A percentile compares a stretch with the other conserved stretches of the same genome.
phyloP scores from a whole-genome alignment of 2,329 filamentous ascomycete genomes.

The Dactylella cylindrospora region DNA sequence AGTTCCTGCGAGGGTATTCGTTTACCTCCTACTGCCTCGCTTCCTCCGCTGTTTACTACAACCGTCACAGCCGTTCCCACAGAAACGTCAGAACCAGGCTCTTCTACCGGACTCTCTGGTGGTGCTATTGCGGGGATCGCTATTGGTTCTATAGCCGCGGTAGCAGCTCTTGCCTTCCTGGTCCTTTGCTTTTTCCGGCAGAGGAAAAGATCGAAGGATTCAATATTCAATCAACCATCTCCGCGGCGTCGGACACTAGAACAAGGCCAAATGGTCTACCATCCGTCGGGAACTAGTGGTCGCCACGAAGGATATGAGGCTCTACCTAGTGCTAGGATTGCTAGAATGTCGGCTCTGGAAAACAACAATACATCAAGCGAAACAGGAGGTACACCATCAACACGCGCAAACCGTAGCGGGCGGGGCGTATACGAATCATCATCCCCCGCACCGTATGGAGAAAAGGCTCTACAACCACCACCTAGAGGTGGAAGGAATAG shows the following conservation, averaged over 20 bases:
- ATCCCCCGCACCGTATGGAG: constrained; percentile 36
- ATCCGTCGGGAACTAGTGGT: constrained; percentile 49
- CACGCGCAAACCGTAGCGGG: constrained; percentile 54
- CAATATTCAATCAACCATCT: constrained; percentile 83
- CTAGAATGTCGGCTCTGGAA: constrained; percentile 92
- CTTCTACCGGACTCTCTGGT: constrained; percentile 64
- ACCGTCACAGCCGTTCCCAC: constrained; percentile 56
- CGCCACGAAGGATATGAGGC: constrained; percentile 65
- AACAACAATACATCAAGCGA: constrained; percentile 56
- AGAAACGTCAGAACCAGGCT: constrained; percentile 42
- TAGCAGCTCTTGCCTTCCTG: constrained; percentile 68
- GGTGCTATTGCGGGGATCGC: constrained; percentile 90
- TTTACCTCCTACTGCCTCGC: constrained; percentile 72
- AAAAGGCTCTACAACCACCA: constrained; percentile 48
- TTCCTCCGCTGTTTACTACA: constrained; percentile 63
- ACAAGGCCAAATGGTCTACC: constrained; percentile 51
- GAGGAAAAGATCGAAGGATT: constrained; percentile 60
- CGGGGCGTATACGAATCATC: constrained; percentile 29
- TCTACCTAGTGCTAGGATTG: constrained; percentile 82
- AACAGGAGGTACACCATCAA: constrained; percentile 51
- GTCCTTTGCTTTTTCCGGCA: constrained; percentile 66
- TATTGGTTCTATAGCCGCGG: constrained; percentile 73
- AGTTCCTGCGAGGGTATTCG: constrained; percentile 72
- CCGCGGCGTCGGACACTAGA: constrained; percentile 58
- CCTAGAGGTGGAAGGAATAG: constrained; percentile 67